A percentile compares a stretch with the other conserved stretches of the same genome.
phyloP scores from a whole-genome alignment of 2,329 filamentous ascomycete genomes.

The Ophiostoma australiae region DNA sequence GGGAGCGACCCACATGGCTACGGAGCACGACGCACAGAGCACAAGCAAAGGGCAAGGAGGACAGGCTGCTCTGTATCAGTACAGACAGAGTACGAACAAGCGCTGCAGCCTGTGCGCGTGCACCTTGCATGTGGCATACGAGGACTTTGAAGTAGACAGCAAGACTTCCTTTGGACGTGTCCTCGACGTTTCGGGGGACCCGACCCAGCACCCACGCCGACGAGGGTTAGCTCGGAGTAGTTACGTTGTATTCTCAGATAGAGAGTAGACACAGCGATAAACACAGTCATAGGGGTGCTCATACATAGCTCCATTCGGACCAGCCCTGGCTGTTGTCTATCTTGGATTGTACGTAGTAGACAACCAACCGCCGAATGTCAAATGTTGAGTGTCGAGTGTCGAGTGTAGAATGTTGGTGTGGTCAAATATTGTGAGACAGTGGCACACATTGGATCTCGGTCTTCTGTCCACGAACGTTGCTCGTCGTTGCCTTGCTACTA shows the following conservation, averaged over 20 bases:
- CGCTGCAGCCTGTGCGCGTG: slow-evolving; percentile 9
- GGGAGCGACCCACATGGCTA: slow-evolving; percentile 10
- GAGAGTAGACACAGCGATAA: too few relatives aligned
- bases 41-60: neutral
- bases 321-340: neutral
- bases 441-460: neutral
- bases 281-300: too few relatives aligned
- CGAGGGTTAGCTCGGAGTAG: neutral
- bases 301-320: too few relatives aligned
- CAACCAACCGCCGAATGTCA: too few relatives aligned
- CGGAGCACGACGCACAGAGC: slow-evolving; percentile 1
- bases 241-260: too few relatives aligned
- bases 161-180: too few relatives aligned
- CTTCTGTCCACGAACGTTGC: neutral
- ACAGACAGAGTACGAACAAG: neutral
- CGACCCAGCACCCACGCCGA: neutral
- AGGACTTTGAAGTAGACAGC: neutral
- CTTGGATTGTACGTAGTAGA: neutral
- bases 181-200: neutral
- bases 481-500: too few relatives aligned
- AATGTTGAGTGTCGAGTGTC: too few relatives aligned
- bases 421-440: slow-evolving; percentile 5
- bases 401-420: too few relatives aligned
- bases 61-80: neutral
- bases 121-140: neutral